Conservation (phyloP, 352 stramenopile species). For the Thalassiosira pacifica region DNA sequence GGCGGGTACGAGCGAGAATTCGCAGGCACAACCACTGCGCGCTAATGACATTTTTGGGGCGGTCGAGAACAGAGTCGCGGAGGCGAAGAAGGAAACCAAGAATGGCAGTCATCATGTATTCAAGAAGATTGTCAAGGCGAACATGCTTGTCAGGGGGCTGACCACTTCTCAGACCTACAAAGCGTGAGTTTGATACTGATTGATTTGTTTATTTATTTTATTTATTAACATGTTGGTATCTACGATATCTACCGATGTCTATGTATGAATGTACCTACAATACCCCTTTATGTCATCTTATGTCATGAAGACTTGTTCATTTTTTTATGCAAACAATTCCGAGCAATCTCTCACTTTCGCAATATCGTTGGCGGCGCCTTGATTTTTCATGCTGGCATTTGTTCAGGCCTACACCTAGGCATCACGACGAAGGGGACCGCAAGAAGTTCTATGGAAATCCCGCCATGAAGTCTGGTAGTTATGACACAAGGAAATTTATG, state of each 20-base stretch:
- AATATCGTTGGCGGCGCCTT: no score
- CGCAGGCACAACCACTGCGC: neutral
- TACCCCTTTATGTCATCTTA: no score
- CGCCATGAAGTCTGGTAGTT: neutral
- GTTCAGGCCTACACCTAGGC: no score
- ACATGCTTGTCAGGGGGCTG: conserved; percentile 30
- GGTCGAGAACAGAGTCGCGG: conserved; percentile 3
- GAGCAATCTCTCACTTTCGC: no score
- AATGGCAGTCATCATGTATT: neutral
- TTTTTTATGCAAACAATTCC: no score
- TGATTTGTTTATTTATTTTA: no score
- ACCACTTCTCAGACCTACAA: conserved; percentile 25
- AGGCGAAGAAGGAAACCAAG: conserved; percentile 11
- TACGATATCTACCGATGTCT: neutral
- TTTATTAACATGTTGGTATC: neutral
- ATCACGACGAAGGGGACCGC: no score
- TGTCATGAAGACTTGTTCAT: no score
- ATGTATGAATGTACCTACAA: no score
- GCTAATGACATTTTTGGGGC: conserved; percentile 27
- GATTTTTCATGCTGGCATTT: no score
- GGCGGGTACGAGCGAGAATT: no score
- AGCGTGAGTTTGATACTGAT: conserved; percentile 30
- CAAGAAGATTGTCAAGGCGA: conserved; percentile 18
- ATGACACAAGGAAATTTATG: conserved; percentile 45
- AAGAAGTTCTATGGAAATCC: neutral